These are phyloP conservation scores for Sugiyamaella pinicola DNA, from an alignment of 1,139 yeast genomes.

Conservation along the genomic window DNA sequence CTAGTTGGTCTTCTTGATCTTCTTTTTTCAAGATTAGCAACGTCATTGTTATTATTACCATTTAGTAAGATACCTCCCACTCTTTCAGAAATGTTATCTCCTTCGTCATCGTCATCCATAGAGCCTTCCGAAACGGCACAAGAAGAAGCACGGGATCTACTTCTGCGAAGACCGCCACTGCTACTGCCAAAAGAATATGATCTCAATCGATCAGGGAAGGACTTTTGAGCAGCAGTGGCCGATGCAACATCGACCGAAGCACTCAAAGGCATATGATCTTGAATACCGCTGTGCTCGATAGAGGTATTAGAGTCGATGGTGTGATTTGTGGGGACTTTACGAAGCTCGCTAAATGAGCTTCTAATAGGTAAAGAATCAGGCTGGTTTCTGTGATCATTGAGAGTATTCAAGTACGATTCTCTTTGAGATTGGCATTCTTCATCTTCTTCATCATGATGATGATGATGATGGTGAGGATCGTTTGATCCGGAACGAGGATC, in stretches of 20 bases:
- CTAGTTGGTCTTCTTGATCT: constrained; percentile 31
- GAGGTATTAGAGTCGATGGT: constrained; percentile 10
- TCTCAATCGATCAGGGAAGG: constrained; percentile 14
- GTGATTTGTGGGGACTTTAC: constrained; percentile 18
- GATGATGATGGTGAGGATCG: not conserved
- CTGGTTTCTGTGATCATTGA: constrained; percentile 41
- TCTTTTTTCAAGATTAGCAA: constrained; percentile 16
- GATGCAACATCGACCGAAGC: constrained; percentile 21
- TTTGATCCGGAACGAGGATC: not conserved
- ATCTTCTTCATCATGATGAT: constrained; percentile 14
- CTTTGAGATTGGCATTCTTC: constrained; percentile 17
- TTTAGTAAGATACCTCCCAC: constrained; percentile 25
- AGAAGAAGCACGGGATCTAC: constrained; percentile 30
- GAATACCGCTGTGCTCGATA: not conserved
- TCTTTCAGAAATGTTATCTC: constrained; percentile 11
- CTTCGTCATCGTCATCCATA: constrained; percentile 23
- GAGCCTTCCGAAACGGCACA: constrained; percentile 32
- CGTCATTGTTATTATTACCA: constrained; percentile 18
- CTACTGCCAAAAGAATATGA: constrained; percentile 16
- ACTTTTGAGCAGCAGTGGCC: constrained; percentile 21
- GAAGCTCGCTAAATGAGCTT: constrained; percentile 24
- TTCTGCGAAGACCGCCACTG: constrained; percentile 15
- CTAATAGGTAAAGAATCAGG: constrained; percentile 39
- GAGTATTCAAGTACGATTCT: constrained; percentile 9
- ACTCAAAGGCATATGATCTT: constrained; percentile 15